These are phyloP conservation scores for Agrocybe pediades DNA, from an alignment of 768 basidiomycete genomes.

Conservation along the genomic window DNA sequence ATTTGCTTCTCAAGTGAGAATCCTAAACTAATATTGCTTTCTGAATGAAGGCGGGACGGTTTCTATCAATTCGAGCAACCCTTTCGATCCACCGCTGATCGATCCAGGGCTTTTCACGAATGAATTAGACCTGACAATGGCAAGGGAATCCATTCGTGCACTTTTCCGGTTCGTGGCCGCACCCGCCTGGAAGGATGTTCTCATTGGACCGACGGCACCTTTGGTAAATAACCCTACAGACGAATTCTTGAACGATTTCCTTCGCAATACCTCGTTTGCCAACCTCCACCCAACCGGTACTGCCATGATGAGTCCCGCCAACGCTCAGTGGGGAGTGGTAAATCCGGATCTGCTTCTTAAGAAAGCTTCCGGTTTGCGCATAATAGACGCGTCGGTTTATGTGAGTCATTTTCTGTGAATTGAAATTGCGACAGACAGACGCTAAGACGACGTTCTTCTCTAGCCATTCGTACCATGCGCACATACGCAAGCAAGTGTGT, in stretches of 20 bases:
- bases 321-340: slow-evolving; percentile 33
- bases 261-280: slow-evolving; percentile 9
- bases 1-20: neutral
- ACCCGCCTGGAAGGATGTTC: slow-evolving; percentile 21
- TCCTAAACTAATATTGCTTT: neutral
- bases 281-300: slow-evolving; percentile 31
- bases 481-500: neutral
- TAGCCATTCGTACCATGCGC: slow-evolving; percentile 6
- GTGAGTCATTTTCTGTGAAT: slow-evolving; percentile 19
- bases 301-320: slow-evolving; percentile 29
- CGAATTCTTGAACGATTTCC: slow-evolving; percentile 18
- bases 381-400: slow-evolving; percentile 38
- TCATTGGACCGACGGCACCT: slow-evolving; percentile 14
- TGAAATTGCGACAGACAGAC: neutral
- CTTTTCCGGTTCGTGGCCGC: slow-evolving; percentile 19
- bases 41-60: slow-evolving; percentile 23
- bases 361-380: slow-evolving; percentile 29
- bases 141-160: slow-evolving; percentile 21
- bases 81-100: slow-evolving; percentile 25
- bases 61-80: slow-evolving; percentile 18
- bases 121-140: slow-evolving; percentile 23
- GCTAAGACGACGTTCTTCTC: neutral
- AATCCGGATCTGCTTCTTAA: slow-evolving; percentile 37
- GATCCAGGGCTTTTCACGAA: slow-evolving; percentile 22
- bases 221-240: slow-evolving; percentile 16